Conservation (phyloP, 345 rosid genomes). For the Lumnitzera racemosa region DNA sequence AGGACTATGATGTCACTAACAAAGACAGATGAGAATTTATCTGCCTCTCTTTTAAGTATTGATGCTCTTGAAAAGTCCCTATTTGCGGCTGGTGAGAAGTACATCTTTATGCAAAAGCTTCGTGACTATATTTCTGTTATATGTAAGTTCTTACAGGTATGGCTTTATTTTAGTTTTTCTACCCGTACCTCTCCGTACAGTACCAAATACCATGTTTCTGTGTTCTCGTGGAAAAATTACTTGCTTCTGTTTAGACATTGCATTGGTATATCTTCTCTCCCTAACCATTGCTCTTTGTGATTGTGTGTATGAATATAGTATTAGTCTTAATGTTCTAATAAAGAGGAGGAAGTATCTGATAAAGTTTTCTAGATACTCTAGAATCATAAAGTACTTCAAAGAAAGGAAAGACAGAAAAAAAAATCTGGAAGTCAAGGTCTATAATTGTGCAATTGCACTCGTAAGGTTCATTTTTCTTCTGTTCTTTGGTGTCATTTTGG, state of each 20-base stretch:
- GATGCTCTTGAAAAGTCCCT: slow-evolving; percentile 68
- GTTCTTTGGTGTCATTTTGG: too few species aligned
- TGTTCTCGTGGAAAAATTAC: neutral
- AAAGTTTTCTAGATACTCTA: too few species aligned
- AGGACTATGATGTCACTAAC: slow-evolving; percentile 50
- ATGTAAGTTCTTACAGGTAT: slow-evolving; percentile 98
- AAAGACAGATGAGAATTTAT: slow-evolving; percentile 80
- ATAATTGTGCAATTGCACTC: too few species aligned
- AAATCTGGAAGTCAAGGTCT: too few species aligned
- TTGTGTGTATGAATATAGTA: too few species aligned
- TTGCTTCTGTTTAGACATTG: neutral
- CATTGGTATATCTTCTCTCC: too few species aligned
- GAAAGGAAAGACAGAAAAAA: too few species aligned
- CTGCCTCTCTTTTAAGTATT: slow-evolving; percentile 69
- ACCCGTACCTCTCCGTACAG: neutral
- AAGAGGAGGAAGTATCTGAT: too few species aligned
- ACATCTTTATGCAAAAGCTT: slow-evolving; percentile 97
- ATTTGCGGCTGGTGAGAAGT: slow-evolving; percentile 93
- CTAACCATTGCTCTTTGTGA: too few species aligned
- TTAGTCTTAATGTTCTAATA: too few species aligned
- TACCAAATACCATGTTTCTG: neutral
- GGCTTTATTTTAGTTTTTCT: slow-evolving; percentile 28
- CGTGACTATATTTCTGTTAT: slow-evolving; percentile 90
- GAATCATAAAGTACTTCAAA: too few species aligned
- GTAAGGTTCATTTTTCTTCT: too few species aligned